Conservation (phyloP, 768 basidiomycete species). For the Dioszegia hungarica region DNA sequence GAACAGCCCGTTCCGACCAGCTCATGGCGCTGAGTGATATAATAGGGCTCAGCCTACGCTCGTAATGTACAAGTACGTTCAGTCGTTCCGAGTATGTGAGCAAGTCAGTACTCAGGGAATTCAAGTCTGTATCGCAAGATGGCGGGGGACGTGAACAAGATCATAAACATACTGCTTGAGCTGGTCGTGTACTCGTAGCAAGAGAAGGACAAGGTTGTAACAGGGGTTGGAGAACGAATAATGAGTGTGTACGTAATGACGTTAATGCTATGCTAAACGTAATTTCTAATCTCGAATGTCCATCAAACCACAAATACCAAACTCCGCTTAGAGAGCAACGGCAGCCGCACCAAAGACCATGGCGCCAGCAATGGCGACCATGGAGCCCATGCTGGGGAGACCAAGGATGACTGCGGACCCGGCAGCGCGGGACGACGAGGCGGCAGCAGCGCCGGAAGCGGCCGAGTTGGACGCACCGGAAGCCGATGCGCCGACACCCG, state of each 20-base stretch:
- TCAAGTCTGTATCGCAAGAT: no score
- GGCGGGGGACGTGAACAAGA: no score
- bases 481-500: neutral
- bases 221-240: neutral
- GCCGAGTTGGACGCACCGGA: neutral
- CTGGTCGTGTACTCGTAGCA: no score
- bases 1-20: no score
- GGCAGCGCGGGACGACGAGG: neutral
- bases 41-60: no score
- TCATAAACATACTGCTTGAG: no score
- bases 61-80: no score
- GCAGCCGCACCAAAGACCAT: neutral
- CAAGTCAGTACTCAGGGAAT: no score
- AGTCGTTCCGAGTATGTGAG: no score
- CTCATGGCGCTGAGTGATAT: no score
- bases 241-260: neutral
- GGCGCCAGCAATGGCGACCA: conserved; percentile 5
- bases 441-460: conserved; percentile 9
- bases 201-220: neutral
- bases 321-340: neutral
- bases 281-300: neutral
- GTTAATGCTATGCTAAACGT: neutral
- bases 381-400: conserved; percentile 1
- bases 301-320: neutral
- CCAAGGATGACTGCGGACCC: neutral